These are phyloP conservation scores for Aspergillus sp. DNA, from an alignment of 2,329 filamentous ascomycete species.

Conservation along the genomic window DNA sequence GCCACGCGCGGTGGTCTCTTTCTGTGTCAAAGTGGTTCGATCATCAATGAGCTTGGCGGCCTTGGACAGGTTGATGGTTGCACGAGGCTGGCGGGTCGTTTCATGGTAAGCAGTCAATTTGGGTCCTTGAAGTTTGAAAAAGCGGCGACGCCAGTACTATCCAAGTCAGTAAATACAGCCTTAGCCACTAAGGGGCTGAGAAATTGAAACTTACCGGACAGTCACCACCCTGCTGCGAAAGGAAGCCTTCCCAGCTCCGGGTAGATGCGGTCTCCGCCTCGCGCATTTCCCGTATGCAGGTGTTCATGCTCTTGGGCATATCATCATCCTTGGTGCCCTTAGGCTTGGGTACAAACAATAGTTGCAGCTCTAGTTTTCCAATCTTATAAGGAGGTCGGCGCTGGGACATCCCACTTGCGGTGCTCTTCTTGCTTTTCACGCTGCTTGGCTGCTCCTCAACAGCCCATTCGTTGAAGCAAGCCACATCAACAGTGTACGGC, in stretches of 20 bases:
- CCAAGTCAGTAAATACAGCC: constrained; percentile 8
- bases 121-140: constrained; percentile 88
- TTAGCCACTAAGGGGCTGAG: background rate
- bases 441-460: constrained; percentile 81
- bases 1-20: constrained; percentile 73
- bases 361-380: constrained; percentile 88
- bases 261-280: constrained; percentile 79
- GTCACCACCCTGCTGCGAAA: constrained; percentile 96
- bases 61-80: constrained; percentile 94
- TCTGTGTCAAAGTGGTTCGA: constrained; percentile 76
- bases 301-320: constrained; percentile 99
- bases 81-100: constrained; percentile 88
- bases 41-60: constrained; percentile 93
- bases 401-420: constrained; percentile 56
- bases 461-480: constrained; percentile 99
- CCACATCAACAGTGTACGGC: constrained; percentile 82
- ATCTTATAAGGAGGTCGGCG: constrained; percentile 90
- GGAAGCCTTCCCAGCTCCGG: constrained; percentile 78
- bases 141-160: constrained; percentile 95
- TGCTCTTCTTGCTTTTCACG: constrained; percentile 89
- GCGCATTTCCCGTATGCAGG: constrained; percentile 88
- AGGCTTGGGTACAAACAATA: constrained; percentile 91
- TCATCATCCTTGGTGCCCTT: constrained; percentile 85
- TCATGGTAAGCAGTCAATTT: constrained; percentile 97
- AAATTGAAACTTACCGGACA: constrained; percentile 72